Conservation (phyloP, 108 stramenopile species). For the Epipyxis sp. region DNA sequence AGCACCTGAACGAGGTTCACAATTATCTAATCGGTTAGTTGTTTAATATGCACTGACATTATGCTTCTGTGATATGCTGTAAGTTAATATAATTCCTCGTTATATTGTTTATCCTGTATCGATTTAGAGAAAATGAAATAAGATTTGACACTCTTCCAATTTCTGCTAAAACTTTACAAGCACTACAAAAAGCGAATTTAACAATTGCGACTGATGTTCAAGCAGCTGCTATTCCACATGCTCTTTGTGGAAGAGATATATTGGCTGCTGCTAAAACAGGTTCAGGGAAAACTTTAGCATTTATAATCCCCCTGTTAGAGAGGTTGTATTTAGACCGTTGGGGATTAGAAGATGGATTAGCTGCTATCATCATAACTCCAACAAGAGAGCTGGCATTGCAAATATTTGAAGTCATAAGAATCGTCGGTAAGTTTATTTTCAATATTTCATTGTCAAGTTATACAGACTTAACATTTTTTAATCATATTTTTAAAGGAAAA, state of each 20-base stretch:
- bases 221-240: constrained; percentile 84
- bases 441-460: not conserved
- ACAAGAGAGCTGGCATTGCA: constrained; percentile 99
- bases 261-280: constrained; percentile 90
- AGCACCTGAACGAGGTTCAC: too few species aligned
- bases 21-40: too few species aligned
- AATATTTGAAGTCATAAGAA: constrained; percentile 61
- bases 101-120: not conserved
- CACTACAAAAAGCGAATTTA: constrained; percentile 45
- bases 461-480: constrained; percentile 58
- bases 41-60: too few species aligned
- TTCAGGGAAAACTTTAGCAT: constrained; percentile 82
- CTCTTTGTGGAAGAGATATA: constrained; percentile 80
- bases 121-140: constrained; percentile 2
- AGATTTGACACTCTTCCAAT: constrained; percentile 41
- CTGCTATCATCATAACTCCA: constrained; percentile 87
- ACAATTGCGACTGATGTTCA: constrained; percentile 86
- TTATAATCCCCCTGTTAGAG: constrained; percentile 81
- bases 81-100: not conserved
- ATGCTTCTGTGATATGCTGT: not conserved
- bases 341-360: constrained; percentile 78
- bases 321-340: constrained; percentile 69
- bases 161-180: constrained; percentile 40
- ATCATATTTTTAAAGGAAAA: constrained; percentile 74
- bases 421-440: not conserved